Evolutionary conservation across 257 asterid genomes (phyloP), one percentile per base, ranked within the genome.

Genomic region (Forsythia suspensa): DNA sequence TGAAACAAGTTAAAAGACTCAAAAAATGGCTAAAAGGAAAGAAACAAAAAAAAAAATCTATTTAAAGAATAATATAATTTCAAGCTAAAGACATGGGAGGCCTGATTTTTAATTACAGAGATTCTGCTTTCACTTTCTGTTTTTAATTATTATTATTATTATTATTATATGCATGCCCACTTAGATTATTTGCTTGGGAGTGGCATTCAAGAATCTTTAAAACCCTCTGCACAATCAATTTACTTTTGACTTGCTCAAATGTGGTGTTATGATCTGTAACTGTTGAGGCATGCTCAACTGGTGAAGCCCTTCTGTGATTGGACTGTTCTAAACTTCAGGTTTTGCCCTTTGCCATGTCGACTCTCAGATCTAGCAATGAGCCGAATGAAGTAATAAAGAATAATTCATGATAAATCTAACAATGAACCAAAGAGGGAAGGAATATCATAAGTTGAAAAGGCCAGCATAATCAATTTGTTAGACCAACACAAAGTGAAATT

Each of bases 181-280:
- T 87, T 39, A 44, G 92, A 87, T 85, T 78, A 69, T 80, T 84
- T 85, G 85, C 83, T 79, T 85, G 81, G 77, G 51, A 51, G 80
- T 81, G 65, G 86, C 73, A 61, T 75, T 67, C n/a, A 71, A 83
- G 92, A 87, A 87, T 89, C 92, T 85, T 79, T 81, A 70, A 77
- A 70, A 72, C 75, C 80, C 51, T 80, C 83, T 81, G 73, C 34
- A 77, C 84, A 77, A 74, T 82, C 81, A 75, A 74, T 12, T 77
- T 81, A 76, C 90, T 88, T 85, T 87, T 77, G 92, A 89, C 88
- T 80, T 83, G 7, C 69, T 68, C 63, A 46, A 20, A 61, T 61
- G 15, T 48, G 18, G 24, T 73, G 34, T 75, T 75, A 71, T 81
- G 74, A 83, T 73, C 74, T 83, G 80, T 78, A 82, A 73, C 70